These are phyloP conservation scores for Wickerhamomyces mucosus DNA, from an alignment of 805 yeast species.

Conservation along the genomic window DNA sequence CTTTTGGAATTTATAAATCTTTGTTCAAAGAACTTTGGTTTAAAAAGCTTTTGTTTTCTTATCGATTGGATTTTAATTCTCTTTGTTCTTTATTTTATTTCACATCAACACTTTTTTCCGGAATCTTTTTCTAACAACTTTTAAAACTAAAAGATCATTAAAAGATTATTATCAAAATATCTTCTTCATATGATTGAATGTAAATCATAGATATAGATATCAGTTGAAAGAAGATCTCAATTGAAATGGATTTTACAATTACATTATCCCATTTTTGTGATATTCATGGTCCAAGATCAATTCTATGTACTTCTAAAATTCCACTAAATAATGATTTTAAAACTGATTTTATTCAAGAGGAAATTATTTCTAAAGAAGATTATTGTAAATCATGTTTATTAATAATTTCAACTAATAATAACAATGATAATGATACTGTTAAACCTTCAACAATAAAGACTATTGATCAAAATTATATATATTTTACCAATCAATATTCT, in stretches of 20 bases:
- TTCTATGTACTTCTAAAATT: constrained; percentile 43
- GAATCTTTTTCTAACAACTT: no score
- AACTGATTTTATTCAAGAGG: constrained; percentile 21
- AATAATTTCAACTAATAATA: constrained; percentile 32
- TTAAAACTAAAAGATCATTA: no score
- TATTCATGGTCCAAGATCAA: constrained; percentile 62
- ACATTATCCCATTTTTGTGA: constrained; percentile 72
- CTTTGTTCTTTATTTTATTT: no score
- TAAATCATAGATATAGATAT: no score
- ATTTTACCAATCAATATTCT: constrained; percentile 55
- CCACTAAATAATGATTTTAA: constrained; percentile 19
- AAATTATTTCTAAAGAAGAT: constrained; percentile 23
- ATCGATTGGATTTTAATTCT: no score
- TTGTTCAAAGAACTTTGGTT: no score
- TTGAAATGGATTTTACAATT: constrained; percentile 29
- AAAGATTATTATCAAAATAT: no score
- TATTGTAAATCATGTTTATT: constrained; percentile 56
- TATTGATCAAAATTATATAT: constrained; percentile 16
- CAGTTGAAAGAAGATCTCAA: constrained; percentile 4
- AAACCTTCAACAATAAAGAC: constrained; percentile 28
- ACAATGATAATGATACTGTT: constrained; percentile 13
- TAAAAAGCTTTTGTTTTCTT: no score
- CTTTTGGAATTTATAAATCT: no score
- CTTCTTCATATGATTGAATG: no score
- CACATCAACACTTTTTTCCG: no score